A percentile compares a stretch with the other conserved stretches of the same genome.
Conservation (phyloP, 192 early-diverging fungal species). For the Backusella sp. region DNA sequence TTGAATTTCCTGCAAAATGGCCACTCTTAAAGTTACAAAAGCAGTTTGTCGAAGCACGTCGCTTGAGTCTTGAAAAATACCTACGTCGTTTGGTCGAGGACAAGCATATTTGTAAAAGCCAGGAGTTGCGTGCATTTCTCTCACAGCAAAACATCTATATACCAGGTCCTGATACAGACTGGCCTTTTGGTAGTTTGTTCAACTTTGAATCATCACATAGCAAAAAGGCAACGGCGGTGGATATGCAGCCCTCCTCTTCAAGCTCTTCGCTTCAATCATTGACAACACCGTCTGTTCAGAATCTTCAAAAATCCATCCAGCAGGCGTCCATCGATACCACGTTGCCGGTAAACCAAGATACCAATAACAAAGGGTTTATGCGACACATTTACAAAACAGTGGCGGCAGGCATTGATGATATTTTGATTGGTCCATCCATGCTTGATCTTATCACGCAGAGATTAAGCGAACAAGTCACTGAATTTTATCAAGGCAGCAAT, state of each 20-base stretch:
- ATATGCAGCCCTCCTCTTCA: not conserved
- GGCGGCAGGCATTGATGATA: constrained; percentile 69
- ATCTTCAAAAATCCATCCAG: constrained; percentile 14
- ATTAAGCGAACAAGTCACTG: constrained; percentile 61
- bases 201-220: not conserved
- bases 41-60: constrained; percentile 68
- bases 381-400: constrained; percentile 74
- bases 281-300: constrained; percentile 13
- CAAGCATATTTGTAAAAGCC: constrained; percentile 56
- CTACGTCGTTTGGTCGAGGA: constrained; percentile 58
- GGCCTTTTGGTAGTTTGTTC: constrained; percentile 9
- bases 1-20: constrained; percentile 77
- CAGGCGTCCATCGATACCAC: not conserved
- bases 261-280: not conserved
- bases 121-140: constrained; percentile 70
- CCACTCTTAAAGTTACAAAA: constrained; percentile 65
- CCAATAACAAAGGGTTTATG: constrained; percentile 44
- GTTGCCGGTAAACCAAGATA: not conserved
- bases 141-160: constrained; percentile 57
- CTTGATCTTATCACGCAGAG: constrained; percentile 70
- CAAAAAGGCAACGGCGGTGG: not conserved
- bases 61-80: constrained; percentile 68
- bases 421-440: constrained; percentile 66
- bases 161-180: constrained; percentile 30
- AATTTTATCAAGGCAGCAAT: constrained; percentile 37